These are phyloP conservation scores for Pleurotus platypus DNA, from an alignment of 768 basidiomycete genomes.

Conservation along the genomic window DNA sequence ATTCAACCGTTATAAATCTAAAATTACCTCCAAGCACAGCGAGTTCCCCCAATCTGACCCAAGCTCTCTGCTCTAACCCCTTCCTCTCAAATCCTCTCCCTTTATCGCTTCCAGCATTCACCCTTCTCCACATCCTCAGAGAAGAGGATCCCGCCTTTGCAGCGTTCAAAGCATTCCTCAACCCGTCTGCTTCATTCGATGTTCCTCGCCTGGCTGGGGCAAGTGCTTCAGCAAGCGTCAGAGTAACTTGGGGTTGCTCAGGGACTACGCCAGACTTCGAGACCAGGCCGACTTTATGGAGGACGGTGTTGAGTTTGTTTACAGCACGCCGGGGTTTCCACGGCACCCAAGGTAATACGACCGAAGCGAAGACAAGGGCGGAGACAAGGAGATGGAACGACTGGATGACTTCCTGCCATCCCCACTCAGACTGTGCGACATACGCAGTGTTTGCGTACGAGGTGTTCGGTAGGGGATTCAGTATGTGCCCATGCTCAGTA, in stretches of 20 bases:
- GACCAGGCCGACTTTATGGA: not conserved
- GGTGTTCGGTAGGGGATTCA: conserved; percentile 33
- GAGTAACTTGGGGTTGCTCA: not conserved
- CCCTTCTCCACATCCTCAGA: conserved; percentile 7
- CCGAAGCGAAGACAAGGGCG: conserved; percentile 54
- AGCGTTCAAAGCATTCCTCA: conserved; percentile 33
- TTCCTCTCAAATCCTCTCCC: conserved; percentile 29
- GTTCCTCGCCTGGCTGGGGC: conserved; percentile 26
- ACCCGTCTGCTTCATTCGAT: conserved; percentile 30
- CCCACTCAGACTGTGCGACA: conserved; percentile 26
- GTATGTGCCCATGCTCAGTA: conserved; percentile 51
- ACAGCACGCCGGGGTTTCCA: not conserved
- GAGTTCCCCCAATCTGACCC: conserved; percentile 49
- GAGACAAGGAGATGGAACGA: conserved; percentile 65
- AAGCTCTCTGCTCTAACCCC: conserved; percentile 43
- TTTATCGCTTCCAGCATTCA: conserved; percentile 15
- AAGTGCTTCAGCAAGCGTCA: conserved; percentile 29
- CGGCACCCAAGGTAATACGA: conserved; percentile 41
- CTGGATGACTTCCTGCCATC: conserved; percentile 55
- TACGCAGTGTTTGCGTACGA: conserved; percentile 18
- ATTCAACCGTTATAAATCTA: not conserved
- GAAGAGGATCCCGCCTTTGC: conserved; percentile 10
- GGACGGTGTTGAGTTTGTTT: not conserved
- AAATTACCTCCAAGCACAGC: conserved; percentile 16
- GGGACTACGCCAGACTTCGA: not conserved